Evolutionary conservation across 2,329 filamentous ascomycete species (phyloP).

Genomic region (Furcasterigmium furcatum): DNA sequence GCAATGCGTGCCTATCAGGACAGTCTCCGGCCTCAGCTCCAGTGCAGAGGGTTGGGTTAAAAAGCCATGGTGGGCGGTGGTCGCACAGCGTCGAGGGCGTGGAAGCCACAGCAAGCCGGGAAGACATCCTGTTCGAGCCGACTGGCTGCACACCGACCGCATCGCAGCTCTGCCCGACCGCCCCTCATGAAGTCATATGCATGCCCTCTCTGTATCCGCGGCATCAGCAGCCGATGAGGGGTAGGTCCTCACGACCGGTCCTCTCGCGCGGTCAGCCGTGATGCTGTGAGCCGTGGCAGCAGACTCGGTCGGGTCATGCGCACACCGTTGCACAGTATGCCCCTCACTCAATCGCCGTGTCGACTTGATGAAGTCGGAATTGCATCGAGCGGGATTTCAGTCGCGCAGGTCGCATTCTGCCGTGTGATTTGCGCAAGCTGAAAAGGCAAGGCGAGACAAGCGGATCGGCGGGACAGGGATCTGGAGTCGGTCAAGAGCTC

Average conservation of each 20-base stretch:
- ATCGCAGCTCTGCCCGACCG: conserved; percentile 9
- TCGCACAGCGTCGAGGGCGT: conserved; percentile 9
- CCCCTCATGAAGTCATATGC: conserved; percentile 10
- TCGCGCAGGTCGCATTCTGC: conserved; percentile 1
- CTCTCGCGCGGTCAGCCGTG: too few relatives aligned
- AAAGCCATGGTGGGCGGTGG: neutral
- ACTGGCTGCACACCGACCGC: conserved; percentile 9
- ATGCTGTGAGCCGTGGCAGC: too few relatives aligned
- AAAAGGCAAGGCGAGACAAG: conserved; percentile 10
- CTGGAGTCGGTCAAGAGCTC: neutral
- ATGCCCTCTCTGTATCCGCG: neutral
- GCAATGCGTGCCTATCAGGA: neutral
- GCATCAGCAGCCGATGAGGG: too few relatives aligned
- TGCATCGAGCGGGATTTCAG: too few relatives aligned
- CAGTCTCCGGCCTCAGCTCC: neutral
- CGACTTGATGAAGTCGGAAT: too few relatives aligned
- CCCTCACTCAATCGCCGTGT: too few relatives aligned
- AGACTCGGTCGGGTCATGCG: too few relatives aligned
- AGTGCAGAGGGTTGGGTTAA: neutral
- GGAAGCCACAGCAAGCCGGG: conserved; percentile 7
- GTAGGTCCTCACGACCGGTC: too few relatives aligned
- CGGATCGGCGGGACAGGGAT: conserved; percentile 4
- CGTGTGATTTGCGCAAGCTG: conserved; percentile 10
- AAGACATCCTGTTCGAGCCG: too few relatives aligned
- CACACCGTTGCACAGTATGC: too few relatives aligned